A percentile compares a stretch with the other conserved stretches of the same genome.
These are phyloP conservation scores for Pascua guehoae DNA, from an alignment of 1,284 basidiomycete genomes.

Conservation along the genomic window DNA sequence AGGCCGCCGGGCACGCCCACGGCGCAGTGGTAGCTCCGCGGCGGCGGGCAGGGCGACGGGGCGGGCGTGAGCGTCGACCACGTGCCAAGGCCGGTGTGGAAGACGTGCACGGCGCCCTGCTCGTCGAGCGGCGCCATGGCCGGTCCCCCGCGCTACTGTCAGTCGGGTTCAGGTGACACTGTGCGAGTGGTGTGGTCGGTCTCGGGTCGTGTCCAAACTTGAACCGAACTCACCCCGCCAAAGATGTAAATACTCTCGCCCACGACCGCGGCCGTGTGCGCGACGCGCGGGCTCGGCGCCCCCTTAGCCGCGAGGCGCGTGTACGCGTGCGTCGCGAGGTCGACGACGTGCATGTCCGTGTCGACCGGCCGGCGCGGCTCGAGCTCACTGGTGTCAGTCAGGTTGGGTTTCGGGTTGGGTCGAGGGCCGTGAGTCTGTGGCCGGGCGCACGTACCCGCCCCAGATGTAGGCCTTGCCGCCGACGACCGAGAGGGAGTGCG, in stretches of 20 bases:
- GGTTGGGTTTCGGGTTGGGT: too few relatives aligned
- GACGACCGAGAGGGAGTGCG: slow-evolving; percentile 25
- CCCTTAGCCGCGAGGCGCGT: slow-evolving; percentile 12
- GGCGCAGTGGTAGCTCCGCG: slow-evolving; percentile 25
- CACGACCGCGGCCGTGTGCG: slow-evolving; percentile 24
- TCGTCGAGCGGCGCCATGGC: slow-evolving; percentile 29
- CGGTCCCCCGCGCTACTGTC: slow-evolving; percentile 23
- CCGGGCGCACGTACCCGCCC: slow-evolving; percentile 7
- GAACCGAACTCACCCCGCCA: slow-evolving; percentile 31
- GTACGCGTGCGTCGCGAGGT: slow-evolving; percentile 21
- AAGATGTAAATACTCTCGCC: slow-evolving; percentile 28
- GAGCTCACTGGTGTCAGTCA: slow-evolving; percentile 9
- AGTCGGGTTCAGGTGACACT: background rate
- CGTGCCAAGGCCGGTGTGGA: slow-evolving; percentile 13
- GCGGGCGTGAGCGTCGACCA: slow-evolving; percentile 20
- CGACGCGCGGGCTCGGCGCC: slow-evolving; percentile 26
- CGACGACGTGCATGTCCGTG: slow-evolving; percentile 24
- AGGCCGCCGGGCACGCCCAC: slow-evolving; percentile 10
- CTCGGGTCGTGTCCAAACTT: too few relatives aligned
- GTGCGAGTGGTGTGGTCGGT: too few relatives aligned
- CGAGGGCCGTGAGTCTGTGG: too few relatives aligned
- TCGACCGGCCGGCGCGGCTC: slow-evolving; percentile 30
- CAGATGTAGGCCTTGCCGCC: slow-evolving; percentile 11
- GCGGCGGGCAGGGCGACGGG: slow-evolving; percentile 5
- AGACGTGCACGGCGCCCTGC: slow-evolving; percentile 23